phyloP scores from a whole-genome alignment of 2,329 filamentous ascomycete genomes.

The Hypoxylon sp. region DNA sequence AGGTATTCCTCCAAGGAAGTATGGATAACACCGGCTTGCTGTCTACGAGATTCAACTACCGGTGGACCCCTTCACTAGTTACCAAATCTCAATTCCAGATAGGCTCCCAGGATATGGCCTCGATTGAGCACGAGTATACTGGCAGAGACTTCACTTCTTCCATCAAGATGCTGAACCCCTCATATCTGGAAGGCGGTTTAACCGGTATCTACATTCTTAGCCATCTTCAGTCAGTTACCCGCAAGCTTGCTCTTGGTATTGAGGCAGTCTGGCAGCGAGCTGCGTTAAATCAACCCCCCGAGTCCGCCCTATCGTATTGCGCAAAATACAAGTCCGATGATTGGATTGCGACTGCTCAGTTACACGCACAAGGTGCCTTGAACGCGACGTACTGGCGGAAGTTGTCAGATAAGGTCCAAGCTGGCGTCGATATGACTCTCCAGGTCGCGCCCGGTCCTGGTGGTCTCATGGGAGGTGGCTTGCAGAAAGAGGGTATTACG shows the following conservation, averaged over 20 bases:
- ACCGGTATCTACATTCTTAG: constrained; percentile 97
- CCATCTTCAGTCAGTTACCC: constrained; percentile 94
- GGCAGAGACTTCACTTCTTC: constrained; percentile 94
- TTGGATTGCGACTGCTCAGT: constrained; percentile 93
- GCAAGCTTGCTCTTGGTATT: constrained; percentile 86
- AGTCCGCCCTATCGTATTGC: constrained; percentile 90
- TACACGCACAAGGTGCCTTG: constrained; percentile 88
- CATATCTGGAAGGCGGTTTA: constrained; percentile 88
- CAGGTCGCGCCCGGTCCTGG: constrained; percentile 78
- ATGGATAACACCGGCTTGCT: constrained; percentile 93
- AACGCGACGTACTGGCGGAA: constrained; percentile 95
- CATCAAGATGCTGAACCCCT: constrained; percentile 96
- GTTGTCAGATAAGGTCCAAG: constrained; percentile 95
- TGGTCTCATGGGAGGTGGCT: constrained; percentile 78
- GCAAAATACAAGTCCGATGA: constrained; percentile 91
- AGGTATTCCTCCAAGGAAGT: constrained; percentile 97
- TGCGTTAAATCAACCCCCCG: constrained; percentile 87
- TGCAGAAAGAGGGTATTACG: constrained; percentile 89
- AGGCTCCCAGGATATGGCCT: constrained; percentile 86
- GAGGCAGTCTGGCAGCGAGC: constrained; percentile 94
- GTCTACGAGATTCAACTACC: constrained; percentile 91
- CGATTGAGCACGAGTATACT: constrained; percentile 95
- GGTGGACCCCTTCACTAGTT: constrained; percentile 84
- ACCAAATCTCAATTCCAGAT: constrained; percentile 92
- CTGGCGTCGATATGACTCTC: constrained; percentile 93